Evolutionary conservation across 176 grass and related monocot genomes (phyloP).

Genomic region (Aegilops speltoides): DNA sequence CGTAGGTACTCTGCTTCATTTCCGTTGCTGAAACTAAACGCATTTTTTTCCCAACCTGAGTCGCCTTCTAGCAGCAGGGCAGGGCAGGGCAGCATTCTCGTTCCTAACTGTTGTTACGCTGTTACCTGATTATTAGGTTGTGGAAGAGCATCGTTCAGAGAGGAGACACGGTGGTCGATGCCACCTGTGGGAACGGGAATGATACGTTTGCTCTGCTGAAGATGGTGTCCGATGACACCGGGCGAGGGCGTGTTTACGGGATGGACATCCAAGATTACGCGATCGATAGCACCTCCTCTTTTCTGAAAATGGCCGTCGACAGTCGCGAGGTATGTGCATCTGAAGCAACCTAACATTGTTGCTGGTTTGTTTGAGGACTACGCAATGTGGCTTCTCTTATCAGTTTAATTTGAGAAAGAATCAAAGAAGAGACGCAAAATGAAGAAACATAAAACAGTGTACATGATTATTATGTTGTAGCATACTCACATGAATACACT

Average conservation of each 20-base stretch:
- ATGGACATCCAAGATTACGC: conserved; percentile 81
- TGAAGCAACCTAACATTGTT: conserved; percentile 1
- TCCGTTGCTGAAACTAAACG: neutral
- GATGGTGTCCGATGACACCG: conserved; percentile 63
- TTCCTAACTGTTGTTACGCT: neutral
- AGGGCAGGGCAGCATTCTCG: neutral
- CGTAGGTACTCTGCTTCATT: conserved; percentile 55
- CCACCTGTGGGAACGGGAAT: conserved; percentile 92
- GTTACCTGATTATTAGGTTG: conserved; percentile 37
- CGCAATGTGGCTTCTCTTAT: neutral
- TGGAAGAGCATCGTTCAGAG: conserved; percentile 79
- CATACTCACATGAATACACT: neutral
- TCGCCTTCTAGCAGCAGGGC: neutral
- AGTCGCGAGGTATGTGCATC: conserved; percentile 48
- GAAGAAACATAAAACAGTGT: neutral
- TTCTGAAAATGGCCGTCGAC: conserved; percentile 55
- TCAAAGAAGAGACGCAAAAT: neutral
- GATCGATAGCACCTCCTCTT: conserved; percentile 61
- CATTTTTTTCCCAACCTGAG: neutral
- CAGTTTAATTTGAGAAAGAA: neutral
- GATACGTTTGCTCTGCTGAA: conserved; percentile 77
- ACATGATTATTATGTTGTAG: neutral
- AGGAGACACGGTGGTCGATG: conserved; percentile 82
- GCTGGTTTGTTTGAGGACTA: neutral
- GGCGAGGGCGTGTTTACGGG: conserved; percentile 63